These are phyloP conservation scores for Leccinum fuscescens DNA, from an alignment of 1,284 basidiomycete species.

Conservation along the genomic window DNA sequence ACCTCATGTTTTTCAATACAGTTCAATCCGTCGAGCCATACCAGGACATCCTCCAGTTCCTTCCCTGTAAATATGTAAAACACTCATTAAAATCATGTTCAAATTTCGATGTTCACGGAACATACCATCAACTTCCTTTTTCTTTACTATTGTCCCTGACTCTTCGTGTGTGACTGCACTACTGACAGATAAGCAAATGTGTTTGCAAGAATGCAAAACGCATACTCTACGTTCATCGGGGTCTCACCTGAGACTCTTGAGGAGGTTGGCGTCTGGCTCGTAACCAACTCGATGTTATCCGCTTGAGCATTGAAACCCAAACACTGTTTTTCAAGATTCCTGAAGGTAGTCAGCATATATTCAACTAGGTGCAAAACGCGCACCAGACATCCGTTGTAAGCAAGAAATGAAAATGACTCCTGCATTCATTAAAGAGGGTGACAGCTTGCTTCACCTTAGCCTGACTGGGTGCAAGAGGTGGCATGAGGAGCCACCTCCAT, in stretches of 20 bases:
- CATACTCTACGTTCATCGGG: not conserved
- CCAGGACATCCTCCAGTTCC: not conserved
- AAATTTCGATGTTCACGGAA: not conserved
- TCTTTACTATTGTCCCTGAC: too few relatives aligned
- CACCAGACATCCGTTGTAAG: not conserved
- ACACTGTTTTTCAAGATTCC: not conserved
- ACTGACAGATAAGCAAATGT: not conserved
- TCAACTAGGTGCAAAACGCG: not conserved
- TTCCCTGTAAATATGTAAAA: not conserved
- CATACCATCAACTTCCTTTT: not conserved
- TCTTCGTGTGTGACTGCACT: not conserved
- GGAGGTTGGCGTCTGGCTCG: not conserved
- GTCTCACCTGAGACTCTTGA: not conserved
- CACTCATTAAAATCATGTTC: not conserved
- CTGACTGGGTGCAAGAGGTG: not conserved
- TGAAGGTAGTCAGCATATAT: not conserved
- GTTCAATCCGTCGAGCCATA: constrained; percentile 5
- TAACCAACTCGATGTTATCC: not conserved
- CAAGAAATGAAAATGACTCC: not conserved
- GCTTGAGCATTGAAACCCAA: not conserved
- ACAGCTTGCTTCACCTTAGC: constrained; percentile 1
- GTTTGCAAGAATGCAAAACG: not conserved
- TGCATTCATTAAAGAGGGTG: constrained; percentile 4
- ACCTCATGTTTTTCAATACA: constrained; percentile 1
- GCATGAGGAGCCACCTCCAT: not conserved